Conservation (phyloP, 2,329 filamentous ascomycete species). For the Fulvia fulva region DNA sequence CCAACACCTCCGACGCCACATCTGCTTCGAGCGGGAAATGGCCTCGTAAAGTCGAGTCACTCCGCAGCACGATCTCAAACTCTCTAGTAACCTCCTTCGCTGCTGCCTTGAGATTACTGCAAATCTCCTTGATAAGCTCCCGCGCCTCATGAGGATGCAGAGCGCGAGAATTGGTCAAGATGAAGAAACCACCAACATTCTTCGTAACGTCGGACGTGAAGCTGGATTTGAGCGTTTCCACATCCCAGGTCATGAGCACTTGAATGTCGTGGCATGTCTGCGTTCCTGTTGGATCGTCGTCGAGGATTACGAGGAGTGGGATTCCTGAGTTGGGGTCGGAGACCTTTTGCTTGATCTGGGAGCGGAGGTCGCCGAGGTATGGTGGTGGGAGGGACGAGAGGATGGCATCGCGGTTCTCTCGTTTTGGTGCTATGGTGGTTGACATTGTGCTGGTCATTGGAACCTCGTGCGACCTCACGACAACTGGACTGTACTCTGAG, state of each 20-base stretch:
- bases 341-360: slow-evolving; percentile 9
- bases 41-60: slow-evolving; percentile 55
- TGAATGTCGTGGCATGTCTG: slow-evolving; percentile 58
- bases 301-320: slow-evolving; percentile 10
- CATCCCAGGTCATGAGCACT: slow-evolving; percentile 54
- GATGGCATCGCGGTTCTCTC: slow-evolving; percentile 5
- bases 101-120: slow-evolving; percentile 46
- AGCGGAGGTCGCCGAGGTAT: slow-evolving; percentile 6
- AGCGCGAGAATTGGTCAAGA: slow-evolving; percentile 57
- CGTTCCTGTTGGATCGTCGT: slow-evolving; percentile 46
- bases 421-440: neutral
- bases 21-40: slow-evolving; percentile 56
- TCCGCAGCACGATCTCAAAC: slow-evolving; percentile 55
- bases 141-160: slow-evolving; percentile 48
- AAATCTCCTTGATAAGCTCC: slow-evolving; percentile 50
- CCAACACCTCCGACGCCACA: slow-evolving; percentile 49
- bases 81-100: slow-evolving; percentile 37
- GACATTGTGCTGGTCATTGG: neutral
- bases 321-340: slow-evolving; percentile 2
- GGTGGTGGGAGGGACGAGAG: slow-evolving; percentile 10
- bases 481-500: too few relatives aligned
- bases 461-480: too few relatives aligned
- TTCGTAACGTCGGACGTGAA: slow-evolving; percentile 33
- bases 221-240: slow-evolving; percentile 42
- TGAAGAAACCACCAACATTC: slow-evolving; percentile 51